Evolutionary conservation across 2,329 filamentous ascomycete species (phyloP).

Genomic region (Amauroascus niger): DNA sequence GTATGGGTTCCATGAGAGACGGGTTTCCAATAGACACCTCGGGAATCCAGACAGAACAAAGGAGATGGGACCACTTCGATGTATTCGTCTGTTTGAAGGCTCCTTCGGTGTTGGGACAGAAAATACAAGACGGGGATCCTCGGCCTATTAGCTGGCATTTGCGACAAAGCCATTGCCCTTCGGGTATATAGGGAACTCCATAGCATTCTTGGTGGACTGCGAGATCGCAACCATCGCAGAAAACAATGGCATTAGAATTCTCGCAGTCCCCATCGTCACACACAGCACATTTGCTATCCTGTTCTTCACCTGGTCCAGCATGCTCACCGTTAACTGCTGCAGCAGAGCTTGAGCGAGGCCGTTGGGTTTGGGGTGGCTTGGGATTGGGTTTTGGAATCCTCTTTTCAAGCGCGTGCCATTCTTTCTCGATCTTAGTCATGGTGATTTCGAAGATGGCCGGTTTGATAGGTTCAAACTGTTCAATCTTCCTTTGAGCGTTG

Average conservation of each 20-base stretch:
- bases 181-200: constrained; percentile 94
- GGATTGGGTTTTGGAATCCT: constrained; percentile 94
- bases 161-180: constrained; percentile 95
- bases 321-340: constrained; percentile 92
- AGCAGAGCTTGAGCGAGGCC: constrained; percentile 84
- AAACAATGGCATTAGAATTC: constrained; percentile 98
- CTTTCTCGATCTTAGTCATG: constrained; percentile 97
- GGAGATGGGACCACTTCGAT: constrained; percentile 90
- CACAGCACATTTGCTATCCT: constrained; percentile 93
- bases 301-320: constrained; percentile 70
- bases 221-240: constrained; percentile 94
- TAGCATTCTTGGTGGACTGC: constrained; percentile 99
- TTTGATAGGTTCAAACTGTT: constrained; percentile 72
- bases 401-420: constrained; percentile 94
- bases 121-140: constrained; percentile 89
- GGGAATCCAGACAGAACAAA: constrained; percentile 97
- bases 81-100: constrained; percentile 97
- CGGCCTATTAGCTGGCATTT: constrained; percentile 94
- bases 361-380: constrained; percentile 87
- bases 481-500: constrained; percentile 64
- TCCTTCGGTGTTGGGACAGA: constrained; percentile 94
- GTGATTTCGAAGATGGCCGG: constrained; percentile 94
- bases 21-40: constrained; percentile 92
- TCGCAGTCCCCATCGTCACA: constrained; percentile 99
- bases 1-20: constrained; percentile 96